These are phyloP conservation scores for Ceratocystis alfenasii DNA, from an alignment of 2,329 filamentous ascomycete genomes.

Conservation along the genomic window DNA sequence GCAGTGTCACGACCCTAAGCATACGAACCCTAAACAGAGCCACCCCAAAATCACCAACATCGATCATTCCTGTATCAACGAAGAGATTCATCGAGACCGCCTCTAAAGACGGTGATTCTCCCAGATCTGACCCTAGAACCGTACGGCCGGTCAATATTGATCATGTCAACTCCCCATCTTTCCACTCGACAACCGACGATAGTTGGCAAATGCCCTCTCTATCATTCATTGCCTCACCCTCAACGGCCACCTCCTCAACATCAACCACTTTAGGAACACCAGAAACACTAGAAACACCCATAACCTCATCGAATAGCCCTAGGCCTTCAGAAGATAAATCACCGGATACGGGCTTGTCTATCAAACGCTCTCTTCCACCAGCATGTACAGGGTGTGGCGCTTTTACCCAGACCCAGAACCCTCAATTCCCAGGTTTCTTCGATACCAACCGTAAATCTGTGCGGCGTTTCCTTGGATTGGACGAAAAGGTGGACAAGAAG, in stretches of 20 bases:
- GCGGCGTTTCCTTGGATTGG: constrained; percentile 34
- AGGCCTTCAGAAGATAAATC: background rate
- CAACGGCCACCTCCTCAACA: background rate
- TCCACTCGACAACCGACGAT: background rate
- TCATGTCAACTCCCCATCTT: background rate
- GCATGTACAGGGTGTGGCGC: constrained; percentile 56
- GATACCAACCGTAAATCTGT: constrained; percentile 41
- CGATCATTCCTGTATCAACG: background rate
- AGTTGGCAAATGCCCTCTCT: background rate
- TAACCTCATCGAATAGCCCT: background rate
- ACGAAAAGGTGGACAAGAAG: constrained; percentile 35
- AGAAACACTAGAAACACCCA: background rate
- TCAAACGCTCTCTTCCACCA: constrained; percentile 35
- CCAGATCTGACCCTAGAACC: background rate
- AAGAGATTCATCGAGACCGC: constrained; percentile 4
- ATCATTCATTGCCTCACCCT: background rate
- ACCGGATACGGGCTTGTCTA: background rate
- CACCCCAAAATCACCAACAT: background rate
- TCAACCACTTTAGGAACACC: background rate
- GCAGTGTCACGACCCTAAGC: background rate
- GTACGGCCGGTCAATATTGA: background rate
- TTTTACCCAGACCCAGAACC: constrained; percentile 44
- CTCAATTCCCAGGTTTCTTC: constrained; percentile 46
- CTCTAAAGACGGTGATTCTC: background rate
- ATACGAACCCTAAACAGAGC: background rate